Base-by-base conservation (phyloP, 129 eudicot genomes). In the Tagetes erecta region DNA sequence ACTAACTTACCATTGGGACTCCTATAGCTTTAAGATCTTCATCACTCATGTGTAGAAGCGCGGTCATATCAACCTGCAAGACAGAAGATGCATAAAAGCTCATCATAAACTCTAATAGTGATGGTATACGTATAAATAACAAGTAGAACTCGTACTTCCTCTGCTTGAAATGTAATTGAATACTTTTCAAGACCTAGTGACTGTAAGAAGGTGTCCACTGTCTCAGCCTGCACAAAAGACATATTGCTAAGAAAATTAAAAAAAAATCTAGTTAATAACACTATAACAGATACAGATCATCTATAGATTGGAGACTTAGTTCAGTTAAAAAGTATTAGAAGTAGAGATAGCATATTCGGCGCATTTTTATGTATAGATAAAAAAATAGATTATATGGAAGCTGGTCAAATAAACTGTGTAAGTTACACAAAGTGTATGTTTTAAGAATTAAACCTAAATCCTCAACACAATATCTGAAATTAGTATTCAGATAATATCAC, bases 11-110 rank as follows among this genome's bases (percentile, higher is more conserved):
- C 98, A 94, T 94, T 73, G 98, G 98, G 68, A 94, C 83, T 75
- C 98, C 95, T 80, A 94, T 66, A 68, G 89, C 97, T 77, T 94
- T 94, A 37, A 94, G 89, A 69, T 94, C 98, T 47, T 86, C 98
- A 82, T 90, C 98, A 35, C 79, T 80, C 96, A 94, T 90, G 83
- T 94, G 98, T 70, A 84, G 71, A 70, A 94, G 96, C 11, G 98
- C 96, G 5, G 97, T 71, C 98, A 94, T 94, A 72, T 94, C 98
- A 76, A 94, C 96, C 98, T 94, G 80, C 70, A 78, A 64, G 56
- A 72, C 42, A 45, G 11, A 3, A 34, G 14, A 79, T 5, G 76
- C 71, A 27, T 60, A 73, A 60, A 45, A 20, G 53, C 44, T 69
- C 40, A 14, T 41, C 38, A 72, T 33, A 39, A 11, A 27, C 51